Evolutionary conservation across 805 yeast genomes (phyloP), one percentile per base, ranked within the genome.

Genomic region (Myxozyma sirexii): DNA sequence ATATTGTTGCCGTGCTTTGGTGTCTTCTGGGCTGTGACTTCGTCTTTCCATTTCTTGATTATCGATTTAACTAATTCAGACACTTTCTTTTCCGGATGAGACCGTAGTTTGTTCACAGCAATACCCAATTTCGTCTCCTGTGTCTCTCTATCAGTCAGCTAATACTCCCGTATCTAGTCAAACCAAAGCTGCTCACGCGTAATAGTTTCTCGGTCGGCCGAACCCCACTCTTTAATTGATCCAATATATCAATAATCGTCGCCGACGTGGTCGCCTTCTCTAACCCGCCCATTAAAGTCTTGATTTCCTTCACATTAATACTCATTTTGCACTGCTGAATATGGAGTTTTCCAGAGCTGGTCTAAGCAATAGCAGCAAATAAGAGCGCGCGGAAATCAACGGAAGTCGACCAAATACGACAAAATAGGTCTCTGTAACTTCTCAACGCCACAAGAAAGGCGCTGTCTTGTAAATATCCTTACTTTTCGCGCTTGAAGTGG

Each of bases 111-210:
- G 76, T 94, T 94, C 43, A 94, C 97, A 7, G 92, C 93, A 17
- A 94, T 93, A 65, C 99, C 99, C n/a, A 94, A 93, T 73, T 90
- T 91, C 7, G 99, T 94, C 70, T 93, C 96, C 77, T 75, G 55
- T 15, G 21, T 15, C 8, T 17, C 42, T 17, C 24, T 19, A 27
- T n/a, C 26, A 53, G 46, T 38, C 31, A 17, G 19, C 23, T n/a
- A 17, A 29, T 13, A 13, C n/a, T n/a, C n/a, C n/a, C n/a, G n/a
- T n/a, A n/a, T n/a, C n/a, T n/a, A n/a, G n/a, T n/a, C n/a, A n/a
- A n/a, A n/a, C n/a, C n/a, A 46, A 26, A 13, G 29, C 19, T 1
- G 71, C 77, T 26, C 57, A 76, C 84, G 69, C 97, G 82, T 53
- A 93, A 79, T 37, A 93, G 78, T 71, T 85, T 83, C 71, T 93